Evolutionary conservation across 2,329 filamentous ascomycete species (phyloP).

Genomic region (Aspergillus novoparasiticus): DNA sequence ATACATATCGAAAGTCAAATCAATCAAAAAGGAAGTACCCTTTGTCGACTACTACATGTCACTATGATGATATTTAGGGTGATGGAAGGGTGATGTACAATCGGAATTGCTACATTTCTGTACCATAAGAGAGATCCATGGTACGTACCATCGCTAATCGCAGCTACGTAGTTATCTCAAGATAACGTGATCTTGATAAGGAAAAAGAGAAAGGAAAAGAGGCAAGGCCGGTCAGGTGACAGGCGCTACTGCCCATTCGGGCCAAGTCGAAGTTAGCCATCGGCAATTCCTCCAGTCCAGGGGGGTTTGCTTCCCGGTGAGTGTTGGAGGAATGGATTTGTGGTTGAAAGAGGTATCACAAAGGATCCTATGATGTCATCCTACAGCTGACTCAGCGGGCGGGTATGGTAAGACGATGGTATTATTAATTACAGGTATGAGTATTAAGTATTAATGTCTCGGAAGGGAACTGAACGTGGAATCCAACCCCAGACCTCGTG

Average conservation of each 20-base stretch:
- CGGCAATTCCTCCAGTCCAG: slow-evolving; percentile 1
- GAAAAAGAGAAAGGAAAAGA: neutral
- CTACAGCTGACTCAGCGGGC: neutral
- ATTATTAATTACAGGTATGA: neutral
- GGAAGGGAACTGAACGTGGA: slow-evolving; percentile 5
- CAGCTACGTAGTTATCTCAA: too few species aligned
- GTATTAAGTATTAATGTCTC: neutral
- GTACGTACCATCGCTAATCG: neutral
- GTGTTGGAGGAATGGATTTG: neutral
- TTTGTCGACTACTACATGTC: neutral
- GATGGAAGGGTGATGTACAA: neutral
- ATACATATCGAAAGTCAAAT: neutral
- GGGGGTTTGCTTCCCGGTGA: neutral
- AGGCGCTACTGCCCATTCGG: neutral
- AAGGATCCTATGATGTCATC: slow-evolving; percentile 1
- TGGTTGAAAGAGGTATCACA: neutral
- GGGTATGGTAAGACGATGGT: neutral
- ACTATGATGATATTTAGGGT: neutral
- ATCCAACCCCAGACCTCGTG: slow-evolving; percentile 20
- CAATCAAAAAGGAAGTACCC: too few species aligned
- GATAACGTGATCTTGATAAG: neutral
- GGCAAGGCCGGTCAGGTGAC: neutral
- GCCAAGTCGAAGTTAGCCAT: neutral
- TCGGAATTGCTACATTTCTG: neutral
- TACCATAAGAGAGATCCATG: neutral